These are phyloP conservation scores for Pseudotsuga menziesii DNA, from an alignment of 75 land plant species.

Conservation along the genomic window DNA sequence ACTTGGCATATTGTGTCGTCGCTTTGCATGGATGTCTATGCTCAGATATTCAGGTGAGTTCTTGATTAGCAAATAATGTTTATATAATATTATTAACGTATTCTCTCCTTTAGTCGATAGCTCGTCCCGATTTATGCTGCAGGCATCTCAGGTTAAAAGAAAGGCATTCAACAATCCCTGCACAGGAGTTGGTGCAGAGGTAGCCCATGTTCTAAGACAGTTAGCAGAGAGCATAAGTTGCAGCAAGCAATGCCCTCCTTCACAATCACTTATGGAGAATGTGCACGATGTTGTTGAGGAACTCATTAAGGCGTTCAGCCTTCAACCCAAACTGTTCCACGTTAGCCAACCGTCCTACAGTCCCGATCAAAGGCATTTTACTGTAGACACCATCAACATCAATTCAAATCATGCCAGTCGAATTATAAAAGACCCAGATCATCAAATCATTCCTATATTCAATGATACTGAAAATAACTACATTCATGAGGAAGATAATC, in stretches of 20 bases:
- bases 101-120: not conserved
- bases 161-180: constrained; percentile 25
- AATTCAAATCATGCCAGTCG: not conserved
- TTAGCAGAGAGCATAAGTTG: constrained; percentile 30
- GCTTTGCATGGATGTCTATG: constrained; percentile 49
- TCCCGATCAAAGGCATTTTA: not conserved
- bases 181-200: constrained; percentile 10
- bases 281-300: constrained; percentile 17
- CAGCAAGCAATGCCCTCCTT: constrained; percentile 19
- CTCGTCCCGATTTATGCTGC: not conserved
- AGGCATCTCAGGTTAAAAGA: constrained; percentile 4
- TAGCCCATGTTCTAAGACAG: constrained; percentile 25
- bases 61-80: not conserved
- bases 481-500: not conserved
- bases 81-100: not conserved
- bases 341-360: not conserved
- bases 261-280: constrained; percentile 3
- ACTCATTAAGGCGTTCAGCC: not conserved
- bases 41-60: constrained; percentile 46
- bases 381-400: not conserved
- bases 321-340: not conserved
- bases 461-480: not conserved
- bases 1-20: constrained; percentile 44
- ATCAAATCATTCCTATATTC: not conserved
- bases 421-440: not conserved